Evolutionary conservation across 1,139 yeast species (phyloP), one percentile per base, ranked within the genome.

Genomic region (Candida sp.): DNA sequence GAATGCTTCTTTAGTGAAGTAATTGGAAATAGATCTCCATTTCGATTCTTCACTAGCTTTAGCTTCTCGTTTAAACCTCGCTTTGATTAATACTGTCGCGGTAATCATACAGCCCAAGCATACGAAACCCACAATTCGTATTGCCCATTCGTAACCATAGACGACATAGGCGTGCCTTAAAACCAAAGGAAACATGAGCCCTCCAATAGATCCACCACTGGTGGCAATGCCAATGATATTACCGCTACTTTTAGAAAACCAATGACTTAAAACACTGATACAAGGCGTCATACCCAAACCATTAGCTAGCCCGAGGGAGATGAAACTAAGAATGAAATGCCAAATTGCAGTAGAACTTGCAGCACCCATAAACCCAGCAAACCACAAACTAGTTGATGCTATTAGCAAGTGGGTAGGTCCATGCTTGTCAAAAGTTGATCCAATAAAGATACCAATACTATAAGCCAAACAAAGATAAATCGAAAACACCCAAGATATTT

Each of bases 401-500:
- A 68, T 41, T 59, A 80, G 61, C 9, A 82, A 73, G 21, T 55
- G 55, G n/a, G 63, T 58, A 8, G 79, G 65, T 3, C 84, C 84
- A 39, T 68, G 60, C 45, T 73, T 60, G 51, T 79, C 84, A 50
- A 79, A 79, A 22, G 57, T 52, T 5, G 70, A 68, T 0, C 72
- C 73, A 8, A 63, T 59, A 35, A 81, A 65, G 7, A 84, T 72
- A 0, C 85, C 83, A 19, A 81, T 72, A 22, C 78, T 72, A 54
- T 82, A 81, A 35, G 83, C 69, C 33, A 84, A 61, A 44, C 82
- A 79, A 42, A 76, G 63, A 56, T 75, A 82, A 11, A 83, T 64
- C 4, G 87, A 77, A 56, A 83, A 84, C 45, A 84, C 75, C 90
- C 90, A 84, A 5, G 86, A 78, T 2, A 82, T 66, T 4, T 77